phyloP scores from a whole-genome alignment of 2,329 filamentous ascomycete species.

The Phialemoniopsis sp. region DNA sequence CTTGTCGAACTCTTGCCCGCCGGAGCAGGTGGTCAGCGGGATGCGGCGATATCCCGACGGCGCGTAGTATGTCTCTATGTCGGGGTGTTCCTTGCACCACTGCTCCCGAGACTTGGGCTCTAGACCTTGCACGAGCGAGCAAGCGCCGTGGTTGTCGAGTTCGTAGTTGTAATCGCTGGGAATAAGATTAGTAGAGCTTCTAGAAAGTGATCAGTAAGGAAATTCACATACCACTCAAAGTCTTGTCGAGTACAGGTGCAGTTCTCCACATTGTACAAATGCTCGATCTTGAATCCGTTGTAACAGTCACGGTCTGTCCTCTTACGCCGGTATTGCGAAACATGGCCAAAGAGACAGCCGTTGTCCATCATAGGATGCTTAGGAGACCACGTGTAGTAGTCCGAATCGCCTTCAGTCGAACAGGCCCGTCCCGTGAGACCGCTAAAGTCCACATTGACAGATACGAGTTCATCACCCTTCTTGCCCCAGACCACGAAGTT shows the following conservation, averaged over 20 bases:
- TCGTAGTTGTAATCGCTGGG: constrained; percentile 90
- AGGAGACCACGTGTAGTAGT: constrained; percentile 87
- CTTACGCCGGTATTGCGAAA: constrained; percentile 87
- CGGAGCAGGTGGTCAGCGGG: constrained; percentile 81
- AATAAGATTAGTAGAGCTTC: constrained; percentile 16
- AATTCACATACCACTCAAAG: constrained; percentile 76
- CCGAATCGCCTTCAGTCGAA: constrained; percentile 60
- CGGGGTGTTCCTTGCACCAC: constrained; percentile 57
- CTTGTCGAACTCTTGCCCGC: constrained; percentile 72
- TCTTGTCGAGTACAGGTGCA: constrained; percentile 82
- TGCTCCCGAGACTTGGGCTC: constrained; percentile 47
- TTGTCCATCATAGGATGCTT: constrained; percentile 70
- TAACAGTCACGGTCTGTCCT: constrained; percentile 74
- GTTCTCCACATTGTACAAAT: constrained; percentile 69
- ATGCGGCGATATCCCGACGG: constrained; percentile 87
- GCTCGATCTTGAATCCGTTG: constrained; percentile 69
- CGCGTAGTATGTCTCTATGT: constrained; percentile 74
- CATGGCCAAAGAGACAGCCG: constrained; percentile 89
- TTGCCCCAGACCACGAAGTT: constrained; percentile 91
- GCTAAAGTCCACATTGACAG: constrained; percentile 85
- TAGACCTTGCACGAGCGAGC: constrained; percentile 71
- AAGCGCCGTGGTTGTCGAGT: constrained; percentile 71
- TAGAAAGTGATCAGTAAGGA: constrained; percentile 8
- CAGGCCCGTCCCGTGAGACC: constrained; percentile 73
- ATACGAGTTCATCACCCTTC: constrained; percentile 49